Evolutionary conservation across 371 early-diverging fungal species (phyloP), one percentile per base, ranked within the genome.

Genomic region (Mucor lusitanicus): DNA sequence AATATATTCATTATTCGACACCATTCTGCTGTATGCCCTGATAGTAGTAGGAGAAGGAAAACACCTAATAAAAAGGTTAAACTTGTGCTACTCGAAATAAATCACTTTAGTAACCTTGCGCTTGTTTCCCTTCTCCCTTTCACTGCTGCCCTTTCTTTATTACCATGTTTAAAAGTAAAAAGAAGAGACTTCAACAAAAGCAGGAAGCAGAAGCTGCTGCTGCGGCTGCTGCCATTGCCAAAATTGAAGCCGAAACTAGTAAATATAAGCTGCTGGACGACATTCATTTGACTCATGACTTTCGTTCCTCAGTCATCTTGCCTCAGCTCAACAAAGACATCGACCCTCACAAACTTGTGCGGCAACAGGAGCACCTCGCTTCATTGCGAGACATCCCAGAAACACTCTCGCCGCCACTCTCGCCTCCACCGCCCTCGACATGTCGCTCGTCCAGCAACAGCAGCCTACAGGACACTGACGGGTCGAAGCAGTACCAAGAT

Each of bases 221-320:
- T 12, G 30, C 56, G 3, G 28, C 30, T 32, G 28, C 61, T 17
- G 64, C 57, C 1, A 28, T 48, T 33, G 37, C 32, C 13, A 21
- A 28, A 8, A 3, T 35, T 19, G 32, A 19, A 21, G 50, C 46
- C 6, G 46, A 32, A 35, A 11, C 32, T 19, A 62, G 62, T 23
- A 62, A 67, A 44, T 70, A 68, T 58, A 54, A 37, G n/a, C 65
- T 78, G 33, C 65, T 81, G 13, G 76, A 78, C 58, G 81, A 81
- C 61, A 69, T 81, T 65, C 64, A 71, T 35, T 54, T 76, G 27
- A 59, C 71, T 28, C 70, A 75, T 33, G 81, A 81, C 68, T 81
- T 81, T 64, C 75, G 79, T n/a, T 70, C 81, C 53, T 81, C 81
- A n/a, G 67, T 78, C 59, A 81, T 81, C 60, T 44, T 81, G 30